Conservation (phyloP, 257 asterid genomes). For the Solanum virginianum region DNA sequence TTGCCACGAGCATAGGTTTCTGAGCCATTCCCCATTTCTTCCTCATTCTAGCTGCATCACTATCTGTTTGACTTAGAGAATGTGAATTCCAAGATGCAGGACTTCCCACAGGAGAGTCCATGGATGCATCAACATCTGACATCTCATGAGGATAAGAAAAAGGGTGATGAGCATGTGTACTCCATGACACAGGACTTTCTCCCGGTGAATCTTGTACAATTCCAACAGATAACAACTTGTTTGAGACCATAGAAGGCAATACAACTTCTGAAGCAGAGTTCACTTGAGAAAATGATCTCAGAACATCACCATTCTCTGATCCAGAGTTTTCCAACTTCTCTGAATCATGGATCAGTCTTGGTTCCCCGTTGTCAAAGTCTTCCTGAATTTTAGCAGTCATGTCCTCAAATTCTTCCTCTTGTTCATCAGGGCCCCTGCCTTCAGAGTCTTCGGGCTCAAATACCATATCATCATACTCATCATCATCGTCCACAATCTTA, state of each 20-base stretch:
- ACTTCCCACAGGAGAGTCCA: conserved; percentile 66
- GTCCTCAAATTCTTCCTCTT: conserved; percentile 45
- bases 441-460: conserved; percentile 38
- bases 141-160: conserved; percentile 62
- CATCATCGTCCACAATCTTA: conserved; percentile 24
- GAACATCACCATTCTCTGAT: conserved; percentile 44
- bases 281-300: conserved; percentile 34
- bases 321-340: conserved; percentile 35
- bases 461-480: conserved; percentile 35
- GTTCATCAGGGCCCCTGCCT: conserved; percentile 31
- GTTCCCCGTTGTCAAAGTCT: conserved; percentile 7
- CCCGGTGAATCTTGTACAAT: conserved; percentile 55
- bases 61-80: conserved; percentile 50
- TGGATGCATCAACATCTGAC: conserved; percentile 68
- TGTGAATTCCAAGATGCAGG: conserved; percentile 78
- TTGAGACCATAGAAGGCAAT: conserved; percentile 28
- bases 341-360: conserved; percentile 14
- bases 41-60: conserved; percentile 76
- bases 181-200: conserved; percentile 28
- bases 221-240: conserved; percentile 20
- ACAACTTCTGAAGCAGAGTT: conserved; percentile 48
- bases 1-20: conserved; percentile 46
- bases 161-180: conserved; percentile 38
- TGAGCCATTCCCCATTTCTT: conserved; percentile 84
- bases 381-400: background rate